Percentiles rank a stretch among this genome's conserved stretches.
Conservation (phyloP, 108 stramenopile species). For the Skeletonema marinoi region DNA sequence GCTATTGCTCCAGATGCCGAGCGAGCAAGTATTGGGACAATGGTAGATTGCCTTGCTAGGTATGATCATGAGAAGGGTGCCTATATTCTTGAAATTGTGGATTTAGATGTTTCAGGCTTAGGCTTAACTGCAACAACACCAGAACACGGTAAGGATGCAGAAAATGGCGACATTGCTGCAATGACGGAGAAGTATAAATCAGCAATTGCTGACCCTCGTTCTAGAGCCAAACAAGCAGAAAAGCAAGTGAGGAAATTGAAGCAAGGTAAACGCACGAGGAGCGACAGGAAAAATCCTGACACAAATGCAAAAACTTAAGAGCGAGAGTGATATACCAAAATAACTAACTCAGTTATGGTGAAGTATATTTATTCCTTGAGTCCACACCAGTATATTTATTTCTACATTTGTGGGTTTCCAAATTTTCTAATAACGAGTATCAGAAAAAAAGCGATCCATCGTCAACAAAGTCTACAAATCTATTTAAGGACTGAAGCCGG, state of each 20-base stretch:
- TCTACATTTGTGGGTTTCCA: constrained; percentile 5
- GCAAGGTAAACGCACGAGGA: constrained; percentile 11
- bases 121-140: not conserved
- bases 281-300: not conserved
- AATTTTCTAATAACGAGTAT: constrained; percentile 8
- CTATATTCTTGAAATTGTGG: constrained; percentile 40
- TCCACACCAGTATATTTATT: not conserved
- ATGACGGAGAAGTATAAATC: not conserved
- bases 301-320: not conserved
- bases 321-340: not conserved
- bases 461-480: not conserved
- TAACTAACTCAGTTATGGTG: not conserved
- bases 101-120: constrained; percentile 3
- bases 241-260: constrained; percentile 31
- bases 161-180: not conserved
- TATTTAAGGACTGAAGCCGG: constrained; percentile 75
- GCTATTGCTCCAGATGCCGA: not conserved
- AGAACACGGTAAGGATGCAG: not conserved
- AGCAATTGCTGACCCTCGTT: constrained; percentile 17
- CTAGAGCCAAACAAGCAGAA: constrained; percentile 26
- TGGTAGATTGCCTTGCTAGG: constrained; percentile 42
- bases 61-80: constrained; percentile 22
- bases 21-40: constrained; percentile 1
- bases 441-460: constrained; percentile 15
- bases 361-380: not conserved